Conservation (phyloP, 2,329 filamentous ascomycete species). For the Cladosporium sphaerospermum region DNA sequence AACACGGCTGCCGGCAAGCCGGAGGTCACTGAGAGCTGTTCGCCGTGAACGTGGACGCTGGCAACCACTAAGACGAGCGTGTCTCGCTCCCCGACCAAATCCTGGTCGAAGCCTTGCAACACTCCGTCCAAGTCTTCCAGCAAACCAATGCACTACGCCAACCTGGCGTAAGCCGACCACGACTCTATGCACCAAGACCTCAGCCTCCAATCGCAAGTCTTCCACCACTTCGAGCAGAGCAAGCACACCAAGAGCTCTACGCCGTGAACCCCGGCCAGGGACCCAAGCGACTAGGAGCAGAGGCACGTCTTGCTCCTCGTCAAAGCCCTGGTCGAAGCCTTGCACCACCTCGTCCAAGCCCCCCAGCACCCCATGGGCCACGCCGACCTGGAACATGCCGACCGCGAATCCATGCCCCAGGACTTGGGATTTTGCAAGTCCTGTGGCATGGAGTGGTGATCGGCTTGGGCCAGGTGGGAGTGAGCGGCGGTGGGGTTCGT, state of each 20-base stretch:
- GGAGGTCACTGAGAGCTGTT: too few relatives aligned
- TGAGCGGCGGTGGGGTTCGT: too few relatives aligned
- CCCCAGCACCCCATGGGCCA: neutral
- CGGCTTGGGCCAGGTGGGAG: too few relatives aligned
- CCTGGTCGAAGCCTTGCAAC: neutral
- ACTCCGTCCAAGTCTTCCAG: neutral
- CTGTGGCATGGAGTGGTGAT: neutral
- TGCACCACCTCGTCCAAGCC: neutral
- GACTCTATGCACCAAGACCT: neutral
- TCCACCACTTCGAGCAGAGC: neutral
- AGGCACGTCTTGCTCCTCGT: neutral
- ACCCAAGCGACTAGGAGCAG: too few relatives aligned
- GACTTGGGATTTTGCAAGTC: neutral
- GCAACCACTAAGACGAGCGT: neutral
- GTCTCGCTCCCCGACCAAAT: neutral
- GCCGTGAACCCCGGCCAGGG: too few relatives aligned
- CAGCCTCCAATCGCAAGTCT: too few relatives aligned
- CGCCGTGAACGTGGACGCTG: too few relatives aligned
- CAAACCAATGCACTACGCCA: neutral
- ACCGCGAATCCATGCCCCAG: neutral
- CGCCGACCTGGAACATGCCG: neutral
- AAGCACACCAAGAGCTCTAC: too few relatives aligned
- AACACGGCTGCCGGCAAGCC: too few relatives aligned
- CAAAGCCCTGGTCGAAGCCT: neutral
- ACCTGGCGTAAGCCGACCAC: neutral